These are phyloP conservation scores for Rhynchosporium agropyri DNA, from an alignment of 2,329 filamentous ascomycete genomes.

Conservation along the genomic window DNA sequence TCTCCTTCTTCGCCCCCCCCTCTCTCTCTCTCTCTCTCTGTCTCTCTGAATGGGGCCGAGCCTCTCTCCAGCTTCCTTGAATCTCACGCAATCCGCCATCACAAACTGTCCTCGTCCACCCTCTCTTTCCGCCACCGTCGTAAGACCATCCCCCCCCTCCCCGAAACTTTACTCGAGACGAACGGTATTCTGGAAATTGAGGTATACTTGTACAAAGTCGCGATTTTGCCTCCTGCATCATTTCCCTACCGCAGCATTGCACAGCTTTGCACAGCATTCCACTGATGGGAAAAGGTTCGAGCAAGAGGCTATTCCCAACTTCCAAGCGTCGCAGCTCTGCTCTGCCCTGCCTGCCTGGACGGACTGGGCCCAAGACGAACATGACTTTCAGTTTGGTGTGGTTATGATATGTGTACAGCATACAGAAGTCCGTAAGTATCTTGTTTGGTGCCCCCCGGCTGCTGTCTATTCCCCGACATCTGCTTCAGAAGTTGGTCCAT, in stretches of 20 bases:
- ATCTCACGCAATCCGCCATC: slow-evolving; percentile 9
- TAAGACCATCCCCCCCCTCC: neutral
- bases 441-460: neutral
- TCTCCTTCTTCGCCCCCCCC: no score
- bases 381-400: neutral
- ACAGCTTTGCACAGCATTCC: neutral
- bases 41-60: neutral
- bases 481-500: slow-evolving; percentile 11
- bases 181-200: neutral
- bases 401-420: neutral
- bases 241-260: slow-evolving; percentile 8
- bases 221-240: slow-evolving; percentile 9
- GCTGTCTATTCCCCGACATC: slow-evolving; percentile 4
- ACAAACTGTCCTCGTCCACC: slow-evolving; percentile 3
- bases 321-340: neutral
- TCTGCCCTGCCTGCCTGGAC: slow-evolving; percentile 8
- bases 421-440: neutral
- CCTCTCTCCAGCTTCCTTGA: neutral
- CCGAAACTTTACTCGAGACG: slow-evolving; percentile 3
- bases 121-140: neutral
- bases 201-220: neutral
- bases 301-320: slow-evolving; percentile 13
- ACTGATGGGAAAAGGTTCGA: neutral
- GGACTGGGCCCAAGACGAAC: slow-evolving; percentile 10
- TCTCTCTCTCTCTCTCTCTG: no score